Evolutionary conservation across 2,329 filamentous ascomycete genomes (phyloP), one percentile per base, ranked within the genome.

Genomic region (Verticillium longisporum): DNA sequence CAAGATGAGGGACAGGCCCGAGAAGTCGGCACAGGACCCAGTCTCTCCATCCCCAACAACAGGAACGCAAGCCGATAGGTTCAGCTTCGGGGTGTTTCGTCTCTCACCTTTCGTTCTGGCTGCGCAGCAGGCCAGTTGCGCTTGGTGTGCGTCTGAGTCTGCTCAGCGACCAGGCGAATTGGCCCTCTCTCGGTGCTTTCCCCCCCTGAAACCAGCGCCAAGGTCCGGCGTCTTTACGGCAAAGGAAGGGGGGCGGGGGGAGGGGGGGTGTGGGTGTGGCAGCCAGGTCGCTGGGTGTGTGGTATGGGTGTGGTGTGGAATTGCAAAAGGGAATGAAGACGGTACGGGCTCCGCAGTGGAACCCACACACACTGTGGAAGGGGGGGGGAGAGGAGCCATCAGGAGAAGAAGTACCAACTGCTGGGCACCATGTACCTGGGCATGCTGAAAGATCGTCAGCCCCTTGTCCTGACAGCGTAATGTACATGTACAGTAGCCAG

Each of bases 281-380:
- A 36, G 34, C 7, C 34, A 36, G 34, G 34, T 36, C 34, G 34
- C 34, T 26, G 9, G 18, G 41, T 21, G 41, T 50, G 41, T 21
- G 18, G 41, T 45, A n/a, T 21, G 41, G n/a, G n/a, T 15, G n/a
- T 14, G 38, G 6, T 41, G 37, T 41, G 37, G 6, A 26, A 26
- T 26, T 50, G n/a, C n/a, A 21, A 18, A 50, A 50, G 21, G n/a
- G 38, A 58, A 58, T 58, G 56, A 58, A 58, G 56, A 32, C 56
- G 56, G 56, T 58, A 58, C 56, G 56, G 50, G 56, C 34, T 58
- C 56, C 56, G 56, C 32, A 14, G 56, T 45, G 56, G 56, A 41
- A 50, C 37, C 56, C 56, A 36, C 37, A 18, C 56, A 58, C 56
- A 58, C 18, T 18, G 37, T 18, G 31, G 37, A 36, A 38, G 56